Conservation (phyloP, 2,329 filamentous ascomycete species). For the Aspergillus piperis region DNA sequence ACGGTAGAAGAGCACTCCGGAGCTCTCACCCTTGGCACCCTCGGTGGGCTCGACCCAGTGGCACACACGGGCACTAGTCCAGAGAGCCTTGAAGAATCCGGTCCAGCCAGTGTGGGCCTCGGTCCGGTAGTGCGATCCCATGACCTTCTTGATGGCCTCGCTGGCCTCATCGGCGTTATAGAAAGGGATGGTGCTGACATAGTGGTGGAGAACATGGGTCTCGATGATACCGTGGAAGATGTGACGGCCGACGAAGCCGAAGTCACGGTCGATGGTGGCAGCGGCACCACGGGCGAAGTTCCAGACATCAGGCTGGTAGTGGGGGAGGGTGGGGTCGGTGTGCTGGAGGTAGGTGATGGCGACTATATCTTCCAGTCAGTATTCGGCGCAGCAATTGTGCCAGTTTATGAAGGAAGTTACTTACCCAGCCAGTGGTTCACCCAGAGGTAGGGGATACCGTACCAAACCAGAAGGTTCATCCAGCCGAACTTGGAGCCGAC, state of each 20-base stretch:
- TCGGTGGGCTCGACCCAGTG: constrained; percentile 96
- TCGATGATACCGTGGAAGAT: constrained; percentile 95
- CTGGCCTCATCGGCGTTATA: constrained; percentile 94
- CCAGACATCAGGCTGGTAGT: constrained; percentile 86
- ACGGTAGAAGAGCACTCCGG: constrained; percentile 89
- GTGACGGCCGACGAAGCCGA: constrained; percentile 89
- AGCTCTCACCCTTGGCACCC: constrained; percentile 75
- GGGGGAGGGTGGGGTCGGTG: constrained; percentile 89
- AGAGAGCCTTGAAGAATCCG: constrained; percentile 85
- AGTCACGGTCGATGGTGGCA: constrained; percentile 95
- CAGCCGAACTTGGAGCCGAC: constrained; percentile 79
- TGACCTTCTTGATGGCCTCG: constrained; percentile 90
- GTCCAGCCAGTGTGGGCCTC: constrained; percentile 73
- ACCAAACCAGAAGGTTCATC: constrained; percentile 89
- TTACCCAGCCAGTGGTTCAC: constrained; percentile 98
- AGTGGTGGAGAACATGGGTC: constrained; percentile 97
- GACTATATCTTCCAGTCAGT: constrained; percentile 55
- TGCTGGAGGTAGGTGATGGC: constrained; percentile 98
- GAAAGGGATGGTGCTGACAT: constrained; percentile 92
- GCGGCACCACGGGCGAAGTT: constrained; percentile 91
- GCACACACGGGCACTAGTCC: constrained; percentile 78
- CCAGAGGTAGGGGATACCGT: constrained; percentile 92
- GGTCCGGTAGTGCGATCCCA: constrained; percentile 92
- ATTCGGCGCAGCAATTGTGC: constrained; percentile 9
- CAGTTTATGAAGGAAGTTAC: constrained; percentile 39